Evolutionary conservation across 1,139 yeast species (phyloP), one percentile per base, ranked within the genome.

Genomic region (Sugiyamaella xylanicola): DNA sequence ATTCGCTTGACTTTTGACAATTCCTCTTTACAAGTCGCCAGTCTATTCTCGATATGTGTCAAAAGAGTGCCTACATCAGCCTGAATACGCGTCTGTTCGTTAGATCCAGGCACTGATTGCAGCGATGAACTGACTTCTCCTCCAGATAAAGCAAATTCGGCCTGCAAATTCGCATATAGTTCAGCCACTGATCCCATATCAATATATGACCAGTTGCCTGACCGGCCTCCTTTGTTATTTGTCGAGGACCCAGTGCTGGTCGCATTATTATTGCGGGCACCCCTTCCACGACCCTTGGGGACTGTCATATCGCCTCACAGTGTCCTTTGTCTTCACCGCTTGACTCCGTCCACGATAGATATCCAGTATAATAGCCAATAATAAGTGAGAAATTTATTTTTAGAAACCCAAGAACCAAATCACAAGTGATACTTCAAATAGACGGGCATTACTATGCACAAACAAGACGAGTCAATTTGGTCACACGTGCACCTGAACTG

Each of bases 61-160:
- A 54, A 22, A 11, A 54, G 17, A 8, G 49, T 43, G 9, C 49
- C 37, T 13, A 54, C 42, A 36, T 54, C 57, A 4, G 57, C 51
- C 15, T 54, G 57, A 15, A 54, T 45, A 13, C 52, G 54, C 36
- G 50, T 48, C 13, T 46, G 51, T 19, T 54, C 57, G 16, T 32
- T 35, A 3, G 50, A 5, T 20, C 48, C 45, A 17, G 57, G 57
- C 2, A 54, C 51, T n/a, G 53, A 44, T 32, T 42, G 53, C 39
- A 44, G 29, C 15, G 50, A 37, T 16, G 53, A 40, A n/a, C 50
- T 29, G 13, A 50, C 54, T 50, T 50, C 54, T 9, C 54, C 54
- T 16, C 48, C 54, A 13, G 49, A 37, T 27, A 44, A 17, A 15
- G 54, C 49, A 46, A 45, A 52, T 9, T 36, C 47, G 4, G 55